phyloP scores from a whole-genome alignment of 768 basidiomycete genomes.

The Goffeauzyma gilvescens region DNA sequence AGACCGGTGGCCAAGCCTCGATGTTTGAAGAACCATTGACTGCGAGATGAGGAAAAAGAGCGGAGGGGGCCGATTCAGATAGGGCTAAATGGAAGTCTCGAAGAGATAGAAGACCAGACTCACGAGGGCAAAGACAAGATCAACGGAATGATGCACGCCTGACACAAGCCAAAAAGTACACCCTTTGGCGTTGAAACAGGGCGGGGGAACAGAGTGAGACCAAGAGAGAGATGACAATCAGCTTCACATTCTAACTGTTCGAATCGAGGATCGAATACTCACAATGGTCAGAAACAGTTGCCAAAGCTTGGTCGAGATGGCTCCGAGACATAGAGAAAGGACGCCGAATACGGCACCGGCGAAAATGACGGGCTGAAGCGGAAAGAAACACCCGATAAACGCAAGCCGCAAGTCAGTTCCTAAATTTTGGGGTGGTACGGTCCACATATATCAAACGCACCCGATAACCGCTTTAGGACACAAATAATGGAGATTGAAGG shows the following conservation, averaged over 20 bases:
- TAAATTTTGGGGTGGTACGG: too few species aligned
- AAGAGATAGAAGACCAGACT: background rate
- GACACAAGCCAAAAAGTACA: slow-evolving; percentile 6
- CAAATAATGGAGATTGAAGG: background rate
- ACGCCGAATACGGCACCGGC: slow-evolving; percentile 4
- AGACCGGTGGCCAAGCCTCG: slow-evolving; percentile 8
- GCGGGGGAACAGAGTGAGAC: too few species aligned
- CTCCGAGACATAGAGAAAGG: slow-evolving; percentile 1
- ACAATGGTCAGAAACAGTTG: slow-evolving; percentile 9
- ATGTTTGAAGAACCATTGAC: slow-evolving; percentile 12
- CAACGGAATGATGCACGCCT: slow-evolving; percentile 8
- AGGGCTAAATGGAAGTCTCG: background rate
- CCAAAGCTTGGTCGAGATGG: slow-evolving; percentile 8
- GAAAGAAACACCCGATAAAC: background rate
- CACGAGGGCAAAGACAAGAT: slow-evolving; percentile 9
- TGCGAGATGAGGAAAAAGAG: background rate
- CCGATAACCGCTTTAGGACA: background rate
- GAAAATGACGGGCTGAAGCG: slow-evolving; percentile 3
- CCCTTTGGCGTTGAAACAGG: slow-evolving; percentile 5
- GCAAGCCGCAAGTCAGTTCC: too few species aligned
- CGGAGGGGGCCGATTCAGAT: too few species aligned
- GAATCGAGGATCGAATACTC: background rate
- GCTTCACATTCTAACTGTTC: background rate
- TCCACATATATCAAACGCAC: too few species aligned
- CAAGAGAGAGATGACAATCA: background rate